A percentile compares a stretch with the other conserved stretches of the same genome.
phyloP scores from a whole-genome alignment of 768 basidiomycete species.

The Termitomyces titanicus region DNA sequence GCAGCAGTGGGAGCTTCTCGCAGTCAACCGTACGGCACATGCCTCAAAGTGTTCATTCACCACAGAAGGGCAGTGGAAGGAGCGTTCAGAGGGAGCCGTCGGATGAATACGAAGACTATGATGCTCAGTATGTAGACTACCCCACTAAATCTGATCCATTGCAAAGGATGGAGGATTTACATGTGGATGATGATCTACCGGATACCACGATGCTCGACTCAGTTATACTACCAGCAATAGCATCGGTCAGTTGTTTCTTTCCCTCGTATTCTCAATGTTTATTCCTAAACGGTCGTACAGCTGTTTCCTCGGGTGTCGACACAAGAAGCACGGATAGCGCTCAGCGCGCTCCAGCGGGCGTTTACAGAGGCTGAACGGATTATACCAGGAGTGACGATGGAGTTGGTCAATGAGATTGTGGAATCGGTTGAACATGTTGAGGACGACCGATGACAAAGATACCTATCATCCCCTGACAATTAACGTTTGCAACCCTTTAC shows the following conservation, averaged over 20 bases:
- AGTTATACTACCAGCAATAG: constrained; percentile 93
- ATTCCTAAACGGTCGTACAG: constrained; percentile 34
- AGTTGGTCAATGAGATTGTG: constrained; percentile 91
- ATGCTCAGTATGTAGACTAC: constrained; percentile 53
- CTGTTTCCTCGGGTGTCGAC: constrained; percentile 90
- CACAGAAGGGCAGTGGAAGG: constrained; percentile 26
- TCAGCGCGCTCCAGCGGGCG: constrained; percentile 84
- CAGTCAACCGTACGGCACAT: constrained; percentile 70
- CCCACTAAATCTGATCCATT: constrained; percentile 42
- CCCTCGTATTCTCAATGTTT: background rate
- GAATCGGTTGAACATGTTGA: constrained; percentile 91
- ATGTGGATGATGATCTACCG: constrained; percentile 57
- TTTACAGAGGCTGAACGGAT: constrained; percentile 94
- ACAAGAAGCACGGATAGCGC: constrained; percentile 84
- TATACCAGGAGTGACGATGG: constrained; percentile 92
- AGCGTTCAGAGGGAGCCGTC: constrained; percentile 44
- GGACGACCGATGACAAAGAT: constrained; percentile 51
- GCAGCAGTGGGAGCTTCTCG: constrained; percentile 39
- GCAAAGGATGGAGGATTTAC: constrained; percentile 44
- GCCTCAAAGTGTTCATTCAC: constrained; percentile 29
- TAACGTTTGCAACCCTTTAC: background rate
- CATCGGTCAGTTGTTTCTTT: constrained; percentile 61
- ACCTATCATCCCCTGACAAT: background rate
- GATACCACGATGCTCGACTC: constrained; percentile 95
- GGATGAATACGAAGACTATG: constrained; percentile 67